Base-by-base conservation (phyloP, 1,284 basidiomycete genomes). In the Xerocomus tenax region DNA sequence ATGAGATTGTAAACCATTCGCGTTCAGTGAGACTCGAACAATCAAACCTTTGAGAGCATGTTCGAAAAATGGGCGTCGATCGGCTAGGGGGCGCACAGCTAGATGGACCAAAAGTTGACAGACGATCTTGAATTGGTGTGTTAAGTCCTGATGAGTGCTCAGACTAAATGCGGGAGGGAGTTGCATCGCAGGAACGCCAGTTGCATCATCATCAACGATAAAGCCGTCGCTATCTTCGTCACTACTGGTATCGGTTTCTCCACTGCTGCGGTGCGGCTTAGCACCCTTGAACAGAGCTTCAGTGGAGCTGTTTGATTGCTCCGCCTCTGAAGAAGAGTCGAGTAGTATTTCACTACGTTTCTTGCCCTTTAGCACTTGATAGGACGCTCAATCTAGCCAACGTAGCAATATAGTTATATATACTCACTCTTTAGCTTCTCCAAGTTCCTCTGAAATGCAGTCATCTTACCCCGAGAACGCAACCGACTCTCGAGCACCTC, bases 41-140 rank as follows among this genome's bases (percentile, higher is more conserved):
- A n/a, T 16, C 41, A 62, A 52, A 84, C 87, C 71, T 63, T 73
- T 71, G 45, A 84, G 61, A 39, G 71, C 72, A 32, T 70, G 62
- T 52, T 76, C 62, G 74, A 84, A 78, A 58, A 78, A 82, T 5
- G 68, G 59, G 42, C 68, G 70, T 13, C 86, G 72, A 42, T 81
- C 71, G 7, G 63, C 63, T n/a, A 70, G 62, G 7, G 77, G 72
- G 21, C 71, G 75, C 28, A 89, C 79, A 18, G 84, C 84, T 36
- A 92, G 70, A 57, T 91, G 83, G 3, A 91, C 83, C 57, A 91
- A 84, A 38, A 91, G 77, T 61, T 93, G 90, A 58, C 87, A 91
- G 28, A 92, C 76, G 42, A 87, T 82, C 67, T 89, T 90, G 74
- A 90, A 89, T 52, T 88, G 84, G 55, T 84, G 77, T 13, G 75